phyloP scores from a whole-genome alignment of 2,329 filamentous ascomycete genomes.

The Calycina marina region DNA sequence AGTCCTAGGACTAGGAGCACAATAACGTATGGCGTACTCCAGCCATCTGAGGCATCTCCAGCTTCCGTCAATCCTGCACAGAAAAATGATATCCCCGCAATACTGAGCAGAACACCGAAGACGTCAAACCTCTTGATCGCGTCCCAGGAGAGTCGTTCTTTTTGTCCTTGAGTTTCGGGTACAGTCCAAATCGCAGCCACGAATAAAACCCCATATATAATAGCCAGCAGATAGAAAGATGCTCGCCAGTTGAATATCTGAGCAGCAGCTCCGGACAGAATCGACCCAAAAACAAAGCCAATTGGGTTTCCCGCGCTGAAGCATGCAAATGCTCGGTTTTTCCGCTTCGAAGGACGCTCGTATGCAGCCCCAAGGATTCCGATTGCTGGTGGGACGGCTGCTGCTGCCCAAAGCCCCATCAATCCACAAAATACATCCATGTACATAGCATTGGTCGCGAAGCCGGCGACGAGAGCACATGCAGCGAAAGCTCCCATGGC shows the following conservation, averaged over 20 bases:
- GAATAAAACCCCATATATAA: constrained; percentile 48
- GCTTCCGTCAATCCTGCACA: constrained; percentile 13
- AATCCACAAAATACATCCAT: constrained; percentile 48
- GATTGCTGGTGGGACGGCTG: constrained; percentile 47
- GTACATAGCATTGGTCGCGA: constrained; percentile 41
- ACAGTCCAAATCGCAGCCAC: constrained; percentile 44
- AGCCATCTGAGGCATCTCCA: constrained; percentile 35
- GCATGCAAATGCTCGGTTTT: constrained; percentile 50
- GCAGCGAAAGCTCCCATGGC: constrained; percentile 46
- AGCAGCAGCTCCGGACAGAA: constrained; percentile 43
- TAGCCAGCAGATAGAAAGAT: constrained; percentile 45
- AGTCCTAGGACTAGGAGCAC: constrained; percentile 45
- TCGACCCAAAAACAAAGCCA: constrained; percentile 27
- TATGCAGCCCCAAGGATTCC: constrained; percentile 51
- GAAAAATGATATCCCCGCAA: constrained; percentile 39
- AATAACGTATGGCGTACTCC: constrained; percentile 47
- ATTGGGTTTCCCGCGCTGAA: constrained; percentile 32
- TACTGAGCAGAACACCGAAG: constrained; percentile 42
- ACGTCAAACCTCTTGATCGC: constrained; percentile 39
- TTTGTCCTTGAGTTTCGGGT: constrained; percentile 34
- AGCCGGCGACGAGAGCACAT: constrained; percentile 41
- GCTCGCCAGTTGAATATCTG: constrained; percentile 49
- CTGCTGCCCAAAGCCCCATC: constrained; percentile 47
- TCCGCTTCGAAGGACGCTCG: constrained; percentile 40
- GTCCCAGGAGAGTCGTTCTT: constrained; percentile 26